Percentiles rank a stretch among this genome's conserved stretches.
These are phyloP conservation scores for Fusarium zealandicum DNA, from an alignment of 2,329 filamentous ascomycete species.

Conservation along the genomic window DNA sequence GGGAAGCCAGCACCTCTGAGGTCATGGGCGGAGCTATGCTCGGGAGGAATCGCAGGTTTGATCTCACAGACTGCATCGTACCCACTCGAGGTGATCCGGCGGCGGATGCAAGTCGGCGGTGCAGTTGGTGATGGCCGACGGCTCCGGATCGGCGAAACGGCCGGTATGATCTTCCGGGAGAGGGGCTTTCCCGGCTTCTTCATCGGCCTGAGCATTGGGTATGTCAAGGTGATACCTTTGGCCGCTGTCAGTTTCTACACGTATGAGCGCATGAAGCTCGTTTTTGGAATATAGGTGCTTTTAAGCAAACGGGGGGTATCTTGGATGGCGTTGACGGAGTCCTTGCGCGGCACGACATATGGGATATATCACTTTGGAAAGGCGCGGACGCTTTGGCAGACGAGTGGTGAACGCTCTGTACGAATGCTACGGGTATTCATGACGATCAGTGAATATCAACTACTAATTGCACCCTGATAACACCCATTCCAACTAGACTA, in stretches of 20 bases:
- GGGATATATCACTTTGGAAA: constrained; percentile 24
- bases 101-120: constrained; percentile 95
- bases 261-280: constrained; percentile 69
- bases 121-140: constrained; percentile 89
- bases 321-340: constrained; percentile 39
- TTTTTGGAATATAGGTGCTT: constrained; percentile 66
- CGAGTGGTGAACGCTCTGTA: background rate
- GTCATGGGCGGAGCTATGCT: constrained; percentile 84
- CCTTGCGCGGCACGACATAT: constrained; percentile 21
- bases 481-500: background rate
- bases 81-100: constrained; percentile 88
- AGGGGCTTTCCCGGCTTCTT: constrained; percentile 84
- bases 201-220: constrained; percentile 91
- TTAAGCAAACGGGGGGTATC: constrained; percentile 10
- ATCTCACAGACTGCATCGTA: constrained; percentile 93
- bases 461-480: background rate
- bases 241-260: constrained; percentile 73
- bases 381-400: constrained; percentile 11
- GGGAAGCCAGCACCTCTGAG: constrained; percentile 76
- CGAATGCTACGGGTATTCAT: background rate
- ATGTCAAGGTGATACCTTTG: constrained; percentile 93
- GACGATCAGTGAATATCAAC: constrained; percentile 9
- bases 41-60: constrained; percentile 85
- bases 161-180: constrained; percentile 75
- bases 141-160: constrained; percentile 80